These are phyloP conservation scores for Paramarasmius palmivorus DNA, from an alignment of 1,284 basidiomycete species.

Conservation along the genomic window DNA sequence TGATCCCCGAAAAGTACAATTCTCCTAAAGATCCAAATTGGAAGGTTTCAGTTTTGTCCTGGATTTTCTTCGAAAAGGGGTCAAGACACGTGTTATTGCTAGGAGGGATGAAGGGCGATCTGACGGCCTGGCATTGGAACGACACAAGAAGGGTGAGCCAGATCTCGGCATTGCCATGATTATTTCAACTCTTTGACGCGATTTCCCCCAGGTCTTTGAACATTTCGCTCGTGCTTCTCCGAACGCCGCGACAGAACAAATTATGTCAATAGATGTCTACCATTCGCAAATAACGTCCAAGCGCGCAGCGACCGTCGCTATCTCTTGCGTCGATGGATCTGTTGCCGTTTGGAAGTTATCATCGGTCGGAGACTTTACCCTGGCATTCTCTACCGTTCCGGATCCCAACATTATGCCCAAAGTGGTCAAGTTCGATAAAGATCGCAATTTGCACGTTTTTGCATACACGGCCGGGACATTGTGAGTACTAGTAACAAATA, in stretches of 20 bases:
- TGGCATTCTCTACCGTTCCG: background rate
- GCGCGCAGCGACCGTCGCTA: background rate
- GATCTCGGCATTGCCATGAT: too few relatives aligned
- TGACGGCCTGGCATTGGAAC: background rate
- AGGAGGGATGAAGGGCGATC: background rate
- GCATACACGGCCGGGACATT: too few relatives aligned
- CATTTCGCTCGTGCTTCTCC: background rate
- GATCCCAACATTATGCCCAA: background rate
- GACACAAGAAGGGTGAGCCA: background rate
- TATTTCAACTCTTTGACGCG: background rate
- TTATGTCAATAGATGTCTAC: background rate
- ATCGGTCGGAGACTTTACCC: background rate
- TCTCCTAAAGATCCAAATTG: background rate
- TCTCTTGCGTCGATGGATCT: background rate
- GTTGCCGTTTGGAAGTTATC: background rate
- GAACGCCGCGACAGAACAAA: background rate
- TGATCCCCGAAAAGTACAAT: background rate
- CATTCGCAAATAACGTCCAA: background rate
- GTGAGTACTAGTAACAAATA: too few relatives aligned
- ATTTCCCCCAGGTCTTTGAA: background rate
- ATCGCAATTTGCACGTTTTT: background rate
- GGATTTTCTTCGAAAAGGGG: background rate
- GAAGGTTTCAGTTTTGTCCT: background rate
- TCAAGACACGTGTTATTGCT: background rate
- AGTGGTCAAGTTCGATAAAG: background rate